Evolutionary conservation across 306 rosid genomes (phyloP).

Genomic region (Prunus salicina): DNA sequence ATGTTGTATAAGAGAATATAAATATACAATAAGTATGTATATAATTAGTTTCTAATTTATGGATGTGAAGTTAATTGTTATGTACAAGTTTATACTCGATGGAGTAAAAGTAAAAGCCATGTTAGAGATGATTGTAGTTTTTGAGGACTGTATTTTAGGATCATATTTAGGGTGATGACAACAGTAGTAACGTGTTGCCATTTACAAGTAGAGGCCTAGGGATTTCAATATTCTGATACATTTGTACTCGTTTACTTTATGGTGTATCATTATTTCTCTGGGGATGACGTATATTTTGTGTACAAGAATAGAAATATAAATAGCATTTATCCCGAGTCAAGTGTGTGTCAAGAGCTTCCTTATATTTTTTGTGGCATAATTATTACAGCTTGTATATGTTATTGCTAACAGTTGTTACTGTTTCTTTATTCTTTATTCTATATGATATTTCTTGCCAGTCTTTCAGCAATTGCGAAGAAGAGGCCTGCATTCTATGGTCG

Average conservation of each 20-base stretch:
- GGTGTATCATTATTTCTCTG: background rate
- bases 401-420: background rate
- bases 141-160: background rate
- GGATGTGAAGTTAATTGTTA: background rate
- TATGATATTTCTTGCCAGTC: conserved; percentile 50
- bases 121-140: too few relatives aligned
- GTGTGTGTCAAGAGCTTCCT: background rate
- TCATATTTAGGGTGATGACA: background rate
- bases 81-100: background rate
- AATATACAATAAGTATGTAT: too few relatives aligned
- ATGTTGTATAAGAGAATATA: background rate
- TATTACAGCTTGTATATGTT: conserved; percentile 5
- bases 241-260: background rate
- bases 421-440: conserved; percentile 12
- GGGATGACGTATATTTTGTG: background rate
- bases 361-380: background rate
- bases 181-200: background rate
- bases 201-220: background rate
- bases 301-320: background rate
- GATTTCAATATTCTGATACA: too few relatives aligned
- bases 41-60: too few relatives aligned
- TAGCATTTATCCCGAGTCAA: background rate
- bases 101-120: too few relatives aligned
- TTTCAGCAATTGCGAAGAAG: conserved; percentile 74
- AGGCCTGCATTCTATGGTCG: conserved; percentile 97